These are phyloP conservation scores for Emiliania huxleyi DNA, from an alignment of 78 protist species.

Conservation along the genomic window DNA sequence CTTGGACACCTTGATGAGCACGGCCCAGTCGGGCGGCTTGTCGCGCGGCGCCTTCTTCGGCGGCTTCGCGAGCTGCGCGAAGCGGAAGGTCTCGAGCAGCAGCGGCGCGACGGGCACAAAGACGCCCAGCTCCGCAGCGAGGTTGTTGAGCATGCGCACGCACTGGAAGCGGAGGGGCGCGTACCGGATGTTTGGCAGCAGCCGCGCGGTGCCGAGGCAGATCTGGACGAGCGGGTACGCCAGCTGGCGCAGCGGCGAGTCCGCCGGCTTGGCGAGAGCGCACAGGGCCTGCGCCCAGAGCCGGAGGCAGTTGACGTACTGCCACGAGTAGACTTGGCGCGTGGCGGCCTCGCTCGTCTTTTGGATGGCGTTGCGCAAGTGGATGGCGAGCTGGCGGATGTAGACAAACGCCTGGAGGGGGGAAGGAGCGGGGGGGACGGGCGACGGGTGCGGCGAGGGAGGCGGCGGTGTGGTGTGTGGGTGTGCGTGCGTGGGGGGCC, in stretches of 20 bases:
- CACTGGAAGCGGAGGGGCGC: constrained; percentile 31
- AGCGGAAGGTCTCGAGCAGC: neutral
- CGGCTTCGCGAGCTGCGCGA: neutral
- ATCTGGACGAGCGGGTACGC: constrained; percentile 13
- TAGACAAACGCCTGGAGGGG: constrained; percentile 83
- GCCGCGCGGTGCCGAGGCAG: constrained; percentile 2
- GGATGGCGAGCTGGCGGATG: constrained; percentile 90
- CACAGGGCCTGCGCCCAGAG: constrained; percentile 63
- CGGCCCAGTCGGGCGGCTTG: neutral
- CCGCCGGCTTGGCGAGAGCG: neutral
- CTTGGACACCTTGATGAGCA: neutral
- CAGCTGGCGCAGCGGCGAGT: neutral
- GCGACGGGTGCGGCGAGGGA: too few relatives aligned
- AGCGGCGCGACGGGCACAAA: neutral
- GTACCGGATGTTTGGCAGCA: constrained; percentile 7
- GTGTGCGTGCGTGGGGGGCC: too few relatives aligned
- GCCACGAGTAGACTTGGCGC: constrained; percentile 85
- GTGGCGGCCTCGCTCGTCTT: neutral
- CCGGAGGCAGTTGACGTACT: constrained; percentile 67
- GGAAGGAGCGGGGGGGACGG: too few relatives aligned
- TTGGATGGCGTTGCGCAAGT: constrained; percentile 69
- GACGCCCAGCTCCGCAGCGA: neutral
- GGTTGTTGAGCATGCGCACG: neutral
- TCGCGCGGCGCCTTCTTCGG: neutral
- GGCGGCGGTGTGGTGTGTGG: constrained; percentile 22